A percentile compares a stretch with the other conserved stretches of the same genome.
Evolutionary conservation across 1,284 basidiomycete genomes (phyloP).

Genomic region (Thecaphora thlaspeos): DNA sequence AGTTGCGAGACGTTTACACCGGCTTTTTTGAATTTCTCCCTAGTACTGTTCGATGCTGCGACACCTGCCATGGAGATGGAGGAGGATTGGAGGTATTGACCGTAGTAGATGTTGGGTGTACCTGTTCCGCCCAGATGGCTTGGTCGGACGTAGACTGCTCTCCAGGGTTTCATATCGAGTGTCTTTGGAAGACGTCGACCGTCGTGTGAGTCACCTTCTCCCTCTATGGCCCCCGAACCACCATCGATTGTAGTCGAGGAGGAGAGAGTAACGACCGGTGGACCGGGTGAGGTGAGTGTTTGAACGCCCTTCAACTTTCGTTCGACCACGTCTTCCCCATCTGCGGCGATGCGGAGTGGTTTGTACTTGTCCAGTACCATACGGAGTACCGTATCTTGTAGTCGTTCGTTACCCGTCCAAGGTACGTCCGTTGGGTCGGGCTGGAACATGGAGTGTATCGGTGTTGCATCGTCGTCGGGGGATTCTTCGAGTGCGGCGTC

Average conservation of each 20-base stretch:
- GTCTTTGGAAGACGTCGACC: constrained; percentile 40
- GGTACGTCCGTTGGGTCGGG: constrained; percentile 32
- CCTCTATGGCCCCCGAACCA: no score
- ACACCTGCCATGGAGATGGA: constrained; percentile 1
- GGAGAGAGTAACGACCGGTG: not conserved
- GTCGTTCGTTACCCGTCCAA: constrained; percentile 48
- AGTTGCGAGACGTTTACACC: constrained; percentile 22
- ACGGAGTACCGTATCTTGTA: constrained; percentile 46
- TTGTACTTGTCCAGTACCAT: constrained; percentile 56
- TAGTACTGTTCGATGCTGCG: constrained; percentile 3
- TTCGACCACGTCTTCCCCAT: constrained; percentile 19
- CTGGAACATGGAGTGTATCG: not conserved
- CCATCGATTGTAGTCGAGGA: not conserved
- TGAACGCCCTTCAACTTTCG: constrained; percentile 32
- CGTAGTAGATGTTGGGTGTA: constrained; percentile 37
- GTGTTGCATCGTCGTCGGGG: no score
- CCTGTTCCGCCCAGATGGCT: constrained; percentile 15
- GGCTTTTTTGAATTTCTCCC: constrained; percentile 21
- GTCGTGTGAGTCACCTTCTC: constrained; percentile 3
- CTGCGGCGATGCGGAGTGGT: constrained; percentile 22
- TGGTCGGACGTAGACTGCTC: constrained; percentile 46
- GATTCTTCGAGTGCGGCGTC: not conserved
- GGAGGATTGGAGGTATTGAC: constrained; percentile 24
- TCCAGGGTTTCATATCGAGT: constrained; percentile 43
- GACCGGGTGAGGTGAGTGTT: constrained; percentile 8